These are phyloP conservation scores for Crithidia expoeki DNA, from an alignment of 208 protist genomes.

Conservation along the genomic window DNA sequence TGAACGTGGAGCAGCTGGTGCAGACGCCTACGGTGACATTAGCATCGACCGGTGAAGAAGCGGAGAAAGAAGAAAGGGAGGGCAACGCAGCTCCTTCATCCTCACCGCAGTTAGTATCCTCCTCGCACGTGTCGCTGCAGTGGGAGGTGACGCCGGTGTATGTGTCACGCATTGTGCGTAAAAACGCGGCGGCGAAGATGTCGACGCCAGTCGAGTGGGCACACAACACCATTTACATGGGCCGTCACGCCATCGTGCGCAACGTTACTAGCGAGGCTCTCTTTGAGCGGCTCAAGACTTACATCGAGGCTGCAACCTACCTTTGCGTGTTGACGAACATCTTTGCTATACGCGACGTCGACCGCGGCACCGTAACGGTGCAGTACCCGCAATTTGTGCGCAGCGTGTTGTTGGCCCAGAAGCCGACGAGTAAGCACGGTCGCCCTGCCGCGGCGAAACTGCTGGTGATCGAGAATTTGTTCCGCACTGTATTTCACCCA, in stretches of 20 bases:
- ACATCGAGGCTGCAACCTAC: conserved; percentile 65
- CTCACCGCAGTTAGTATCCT: neutral
- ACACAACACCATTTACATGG: conserved; percentile 45
- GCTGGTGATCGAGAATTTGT: conserved; percentile 53
- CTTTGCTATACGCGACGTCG: conserved; percentile 37
- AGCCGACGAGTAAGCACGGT: conserved; percentile 3
- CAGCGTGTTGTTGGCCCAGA: conserved; percentile 34
- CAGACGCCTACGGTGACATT: neutral
- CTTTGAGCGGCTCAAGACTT: conserved; percentile 60
- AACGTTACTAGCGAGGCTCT: conserved; percentile 26
- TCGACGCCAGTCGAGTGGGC: conserved; percentile 36
- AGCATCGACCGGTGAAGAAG: neutral
- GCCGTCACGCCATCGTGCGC: conserved; percentile 39
- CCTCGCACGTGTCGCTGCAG: neutral
- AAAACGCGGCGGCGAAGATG: conserved; percentile 25
- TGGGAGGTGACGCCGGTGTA: conserved; percentile 38
- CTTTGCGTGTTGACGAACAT: conserved; percentile 52
- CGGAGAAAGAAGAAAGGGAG: neutral
- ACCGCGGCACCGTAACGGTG: conserved; percentile 29
- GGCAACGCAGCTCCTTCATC: neutral
- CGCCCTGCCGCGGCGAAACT: conserved; percentile 26
- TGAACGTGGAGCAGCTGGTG: conserved; percentile 29
- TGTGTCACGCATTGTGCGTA: conserved; percentile 44
- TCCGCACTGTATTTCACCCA: conserved; percentile 39
- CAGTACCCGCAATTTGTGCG: conserved; percentile 65